Evolutionary conservation across 305 asterid genomes (phyloP), one percentile per base, ranked within the genome.

Genomic region (Solanum aculeatissimum): DNA sequence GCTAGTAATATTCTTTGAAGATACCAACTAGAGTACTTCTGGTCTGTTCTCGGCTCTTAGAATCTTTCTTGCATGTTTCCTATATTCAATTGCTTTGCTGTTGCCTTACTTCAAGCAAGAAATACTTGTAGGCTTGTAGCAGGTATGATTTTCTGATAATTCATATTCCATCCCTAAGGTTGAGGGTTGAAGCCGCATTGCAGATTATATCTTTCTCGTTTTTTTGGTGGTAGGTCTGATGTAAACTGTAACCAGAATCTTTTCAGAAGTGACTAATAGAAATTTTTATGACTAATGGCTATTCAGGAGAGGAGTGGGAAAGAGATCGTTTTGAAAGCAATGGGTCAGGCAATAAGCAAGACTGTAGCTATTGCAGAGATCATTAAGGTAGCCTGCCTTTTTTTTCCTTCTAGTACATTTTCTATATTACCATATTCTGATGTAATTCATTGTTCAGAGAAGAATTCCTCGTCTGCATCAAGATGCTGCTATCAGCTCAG

Each of bases 321-420:
- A 83, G 98, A 96, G 91, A 96, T 95, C 85, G 98, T 94, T 84
- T 88, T 96, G 89, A 96, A 95, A 90, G 99, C 98, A 85, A 96
- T 95, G 99, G 99, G 99, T 21, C 98, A 93, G 89, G 99, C 98
- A 9, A 94, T 96, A 84, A 95, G 94, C 94, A 96, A 95, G 92
- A 90, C 98, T 19, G 98, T 96, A 68, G 97, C 95, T 74, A 89
- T 95, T 87, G 92, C 98, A 29, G 98, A 96, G 89, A 90, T 92
- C 86, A 88, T 95, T 63, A 96, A 96, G 99, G 99, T 92, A 87
- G 83, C 53, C 74, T 51, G 65, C 65, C 49, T 77, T 27, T 19
- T 51, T 12, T 58, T 16, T 57, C 21, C 10, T 43, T 27, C 6
- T 15, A 63, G 2, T 51, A 19, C 65, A 18, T 18, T 77, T 75